phyloP scores from a whole-genome alignment of 768 basidiomycete genomes.

The Lentinula sp. region DNA sequence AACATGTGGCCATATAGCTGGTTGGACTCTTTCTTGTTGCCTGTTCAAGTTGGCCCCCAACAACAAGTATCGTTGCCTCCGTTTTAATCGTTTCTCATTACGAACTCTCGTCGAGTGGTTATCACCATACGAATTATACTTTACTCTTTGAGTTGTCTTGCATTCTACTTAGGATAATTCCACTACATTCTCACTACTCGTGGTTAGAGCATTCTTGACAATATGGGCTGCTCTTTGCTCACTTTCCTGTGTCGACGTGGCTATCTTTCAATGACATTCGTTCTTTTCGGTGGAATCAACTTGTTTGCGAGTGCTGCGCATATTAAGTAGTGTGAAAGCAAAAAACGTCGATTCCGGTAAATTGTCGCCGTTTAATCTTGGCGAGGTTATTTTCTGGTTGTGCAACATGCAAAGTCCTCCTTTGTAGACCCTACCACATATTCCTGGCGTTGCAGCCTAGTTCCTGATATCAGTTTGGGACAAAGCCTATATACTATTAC shows the following conservation, averaged over 20 bases:
- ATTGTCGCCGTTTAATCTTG: no score
- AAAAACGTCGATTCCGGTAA: no score
- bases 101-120: constrained; percentile 3
- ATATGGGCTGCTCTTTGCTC: neutral
- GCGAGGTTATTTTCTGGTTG: no score
- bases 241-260: neutral
- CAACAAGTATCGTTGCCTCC: neutral
- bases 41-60: constrained; percentile 1
- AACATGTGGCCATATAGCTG: neutral
- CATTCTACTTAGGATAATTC: constrained; percentile 1
- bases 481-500: no score
- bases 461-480: no score
- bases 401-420: no score
- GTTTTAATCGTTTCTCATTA: constrained; percentile 3
- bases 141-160: neutral
- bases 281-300: neutral
- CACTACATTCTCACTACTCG: neutral
- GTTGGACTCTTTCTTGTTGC: neutral
- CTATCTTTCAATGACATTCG: neutral
- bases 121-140: neutral
- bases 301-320: no score
- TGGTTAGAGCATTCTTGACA: constrained; percentile 3
- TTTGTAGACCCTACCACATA: no score
- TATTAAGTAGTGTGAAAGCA: no score
- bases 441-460: no score